Evolutionary conservation across 1,139 yeast genomes (phyloP).

Genomic region (Pichia sp.): DNA sequence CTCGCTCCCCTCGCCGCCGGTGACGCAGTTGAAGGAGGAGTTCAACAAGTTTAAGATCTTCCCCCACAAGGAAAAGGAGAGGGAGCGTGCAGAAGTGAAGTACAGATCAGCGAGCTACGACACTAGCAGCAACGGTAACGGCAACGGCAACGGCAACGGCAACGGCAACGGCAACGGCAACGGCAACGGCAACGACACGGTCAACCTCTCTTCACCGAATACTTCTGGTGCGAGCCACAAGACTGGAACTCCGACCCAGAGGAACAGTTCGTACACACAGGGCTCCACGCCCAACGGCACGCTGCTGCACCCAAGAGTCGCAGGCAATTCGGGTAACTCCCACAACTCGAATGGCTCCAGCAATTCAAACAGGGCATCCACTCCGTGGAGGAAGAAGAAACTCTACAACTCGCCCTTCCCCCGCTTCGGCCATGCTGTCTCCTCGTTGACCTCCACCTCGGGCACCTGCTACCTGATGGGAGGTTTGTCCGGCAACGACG

Average conservation of each 20-base stretch:
- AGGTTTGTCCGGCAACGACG: slow-evolving; percentile 87
- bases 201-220: neutral
- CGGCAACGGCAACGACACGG: neutral
- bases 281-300: neutral
- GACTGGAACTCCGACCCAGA: neutral
- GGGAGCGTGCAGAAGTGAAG: neutral
- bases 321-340: neutral
- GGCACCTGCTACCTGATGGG: slow-evolving; percentile 91
- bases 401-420: slow-evolving; percentile 85
- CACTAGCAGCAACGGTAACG: neutral
- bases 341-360: neutral
- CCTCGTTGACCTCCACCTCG: slow-evolving; percentile 68
- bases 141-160: too few relatives aligned
- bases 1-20: slow-evolving; percentile 14
- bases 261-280: neutral
- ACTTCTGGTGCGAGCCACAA: neutral
- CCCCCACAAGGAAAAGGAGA: neutral
- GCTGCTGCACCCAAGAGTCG: neutral
- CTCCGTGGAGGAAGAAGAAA: slow-evolving; percentile 78
- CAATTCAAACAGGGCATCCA: slow-evolving; percentile 9
- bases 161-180: too few relatives aligned
- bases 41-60: neutral
- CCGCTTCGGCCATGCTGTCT: slow-evolving; percentile 88
- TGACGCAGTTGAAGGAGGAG: slow-evolving; percentile 5
- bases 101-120: neutral